Evolutionary conservation across 2,329 filamentous ascomycete species (phyloP).

Genomic region (Aspergillus tamarii): DNA sequence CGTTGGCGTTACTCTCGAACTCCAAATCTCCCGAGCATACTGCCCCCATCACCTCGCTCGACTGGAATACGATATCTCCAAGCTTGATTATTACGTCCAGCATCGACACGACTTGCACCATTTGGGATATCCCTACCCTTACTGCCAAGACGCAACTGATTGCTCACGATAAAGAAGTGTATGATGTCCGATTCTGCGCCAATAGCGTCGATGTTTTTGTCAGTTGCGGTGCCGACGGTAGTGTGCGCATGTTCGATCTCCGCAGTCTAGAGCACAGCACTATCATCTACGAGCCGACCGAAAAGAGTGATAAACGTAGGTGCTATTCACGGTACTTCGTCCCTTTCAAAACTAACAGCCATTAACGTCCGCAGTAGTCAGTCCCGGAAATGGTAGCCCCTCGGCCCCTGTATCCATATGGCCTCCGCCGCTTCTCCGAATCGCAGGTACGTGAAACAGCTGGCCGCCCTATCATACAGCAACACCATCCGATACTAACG

Average conservation of each 20-base stretch:
- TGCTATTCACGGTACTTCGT: conserved; percentile 3
- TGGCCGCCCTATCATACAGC: neutral
- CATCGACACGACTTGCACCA: conserved; percentile 98
- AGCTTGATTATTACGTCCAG: conserved; percentile 98
- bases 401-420: conserved; percentile 68
- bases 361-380: conserved; percentile 42
- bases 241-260: conserved; percentile 97
- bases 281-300: conserved; percentile 96
- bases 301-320: conserved; percentile 73
- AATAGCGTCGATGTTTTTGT: conserved; percentile 99
- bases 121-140: conserved; percentile 97
- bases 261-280: conserved; percentile 96
- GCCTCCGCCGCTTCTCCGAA: conserved; percentile 59
- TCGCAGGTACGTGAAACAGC: conserved; percentile 41
- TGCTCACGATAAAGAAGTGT: conserved; percentile 98
- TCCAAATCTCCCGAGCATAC: conserved; percentile 99
- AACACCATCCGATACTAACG: conserved; percentile 12
- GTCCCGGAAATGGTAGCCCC: conserved; percentile 65
- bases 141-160: conserved; percentile 98
- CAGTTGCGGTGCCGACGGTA: conserved; percentile 95
- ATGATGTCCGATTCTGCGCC: conserved; percentile 96
- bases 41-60: conserved; percentile 89
- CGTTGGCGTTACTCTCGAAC: conserved; percentile 89
- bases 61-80: conserved; percentile 97
- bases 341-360: neutral